Conservation (phyloP, 164 flowering plant species). For the Buxus sempervirens region DNA sequence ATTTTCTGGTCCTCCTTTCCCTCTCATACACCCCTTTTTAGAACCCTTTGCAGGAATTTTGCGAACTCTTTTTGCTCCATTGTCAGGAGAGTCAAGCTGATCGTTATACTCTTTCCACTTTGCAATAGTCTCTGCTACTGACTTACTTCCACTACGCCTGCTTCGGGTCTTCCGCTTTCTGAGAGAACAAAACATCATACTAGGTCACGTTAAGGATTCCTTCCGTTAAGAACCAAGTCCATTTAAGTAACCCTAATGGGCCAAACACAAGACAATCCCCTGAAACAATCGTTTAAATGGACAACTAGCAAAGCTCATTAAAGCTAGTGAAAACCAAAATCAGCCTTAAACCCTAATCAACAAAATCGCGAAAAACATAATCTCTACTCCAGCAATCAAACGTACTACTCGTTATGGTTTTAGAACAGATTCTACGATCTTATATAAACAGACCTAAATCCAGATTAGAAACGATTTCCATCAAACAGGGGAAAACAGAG, state of each 20-base stretch:
- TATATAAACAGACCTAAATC: no score
- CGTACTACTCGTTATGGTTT: no score
- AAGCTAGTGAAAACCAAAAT: no score
- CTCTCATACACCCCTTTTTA: constrained; percentile 32
- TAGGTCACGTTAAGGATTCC: not conserved
- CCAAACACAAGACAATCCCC: no score
- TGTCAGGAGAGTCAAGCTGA: not conserved
- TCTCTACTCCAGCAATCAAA: not conserved
- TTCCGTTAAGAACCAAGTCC: no score
- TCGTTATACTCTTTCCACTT: constrained; percentile 19
- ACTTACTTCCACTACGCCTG: constrained; percentile 10
- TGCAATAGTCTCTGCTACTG: constrained; percentile 17
- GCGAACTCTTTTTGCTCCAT: not conserved
- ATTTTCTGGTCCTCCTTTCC: constrained; percentile 41
- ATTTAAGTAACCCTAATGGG: no score
- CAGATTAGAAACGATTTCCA: no score
- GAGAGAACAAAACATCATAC: not conserved
- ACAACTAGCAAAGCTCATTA: no score
- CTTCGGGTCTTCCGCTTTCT: constrained; percentile 16
- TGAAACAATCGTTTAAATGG: no score
- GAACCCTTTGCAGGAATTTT: constrained; percentile 27
- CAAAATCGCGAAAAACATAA: not conserved
- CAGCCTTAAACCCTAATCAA: not conserved
- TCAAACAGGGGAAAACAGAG: no score
- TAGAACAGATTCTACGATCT: no score